Evolutionary conservation across 176 grass and related monocot species (phyloP).

Genomic region (Cenchrus purpureus): DNA sequence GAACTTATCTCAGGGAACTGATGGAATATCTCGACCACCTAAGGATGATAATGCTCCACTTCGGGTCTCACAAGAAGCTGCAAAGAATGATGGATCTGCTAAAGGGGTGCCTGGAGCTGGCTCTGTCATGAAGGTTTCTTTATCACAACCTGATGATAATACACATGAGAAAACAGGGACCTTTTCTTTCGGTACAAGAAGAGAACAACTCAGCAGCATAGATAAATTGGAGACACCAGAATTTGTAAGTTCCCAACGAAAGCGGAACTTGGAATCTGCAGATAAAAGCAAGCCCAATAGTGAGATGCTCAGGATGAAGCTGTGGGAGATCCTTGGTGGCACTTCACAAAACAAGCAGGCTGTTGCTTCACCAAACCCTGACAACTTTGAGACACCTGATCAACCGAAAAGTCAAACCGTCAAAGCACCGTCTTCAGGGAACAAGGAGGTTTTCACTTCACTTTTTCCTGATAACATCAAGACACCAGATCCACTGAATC

Average conservation of each 20-base stretch:
- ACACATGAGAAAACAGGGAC: slow-evolving; percentile 44
- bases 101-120: slow-evolving; percentile 53
- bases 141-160: slow-evolving; percentile 44
- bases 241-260: slow-evolving; percentile 53
- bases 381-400: slow-evolving; percentile 35
- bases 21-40: slow-evolving; percentile 46
- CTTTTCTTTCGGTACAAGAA: slow-evolving; percentile 54
- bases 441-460: slow-evolving; percentile 54
- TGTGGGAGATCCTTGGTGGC: slow-evolving; percentile 88
- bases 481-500: slow-evolving; percentile 45
- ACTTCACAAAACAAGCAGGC: slow-evolving; percentile 76
- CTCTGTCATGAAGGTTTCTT: slow-evolving; percentile 45
- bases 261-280: slow-evolving; percentile 17
- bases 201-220: slow-evolving; percentile 46
- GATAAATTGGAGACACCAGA: slow-evolving; percentile 43
- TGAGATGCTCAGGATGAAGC: slow-evolving; percentile 68
- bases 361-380: slow-evolving; percentile 44
- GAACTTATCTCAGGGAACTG: slow-evolving; percentile 52
- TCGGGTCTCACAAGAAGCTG: slow-evolving; percentile 46
- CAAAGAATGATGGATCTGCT: slow-evolving; percentile 44
- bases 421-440: slow-evolving; percentile 53
- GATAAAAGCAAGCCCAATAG: slow-evolving; percentile 55
- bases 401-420: slow-evolving; percentile 47
- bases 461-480: slow-evolving; percentile 55
- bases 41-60: slow-evolving; percentile 40